Percentiles rank a stretch among this genome's conserved stretches.
phyloP scores from a whole-genome alignment of 176 grass and related monocot genomes.

The Tillandsia leiboldiana region DNA sequence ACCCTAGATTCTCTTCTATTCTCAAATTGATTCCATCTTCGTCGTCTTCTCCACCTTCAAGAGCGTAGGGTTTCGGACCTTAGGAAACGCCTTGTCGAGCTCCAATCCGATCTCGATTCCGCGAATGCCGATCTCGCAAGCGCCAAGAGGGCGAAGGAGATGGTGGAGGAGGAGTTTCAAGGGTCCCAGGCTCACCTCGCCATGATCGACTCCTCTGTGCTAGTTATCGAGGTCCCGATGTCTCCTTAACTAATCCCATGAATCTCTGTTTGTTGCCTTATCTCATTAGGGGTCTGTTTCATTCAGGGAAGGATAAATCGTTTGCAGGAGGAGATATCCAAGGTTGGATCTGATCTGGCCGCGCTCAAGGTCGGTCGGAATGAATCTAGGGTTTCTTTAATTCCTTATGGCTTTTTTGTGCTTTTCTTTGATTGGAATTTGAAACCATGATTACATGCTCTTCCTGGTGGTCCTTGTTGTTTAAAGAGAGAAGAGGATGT shows the following conservation, averaged over 20 bases:
- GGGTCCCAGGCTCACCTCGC: slow-evolving; percentile 43
- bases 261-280: background rate
- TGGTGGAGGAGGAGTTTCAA: slow-evolving; percentile 42
- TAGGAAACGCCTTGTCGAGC: slow-evolving; percentile 37
- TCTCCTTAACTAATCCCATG: background rate
- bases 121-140: slow-evolving; percentile 35
- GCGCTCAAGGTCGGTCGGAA: slow-evolving; percentile 39
- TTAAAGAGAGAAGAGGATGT: slow-evolving; percentile 27
- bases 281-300: slow-evolving; percentile 1
- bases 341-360: slow-evolving; percentile 32
- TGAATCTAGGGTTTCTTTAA: background rate
- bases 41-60: background rate
- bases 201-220: slow-evolving; percentile 41
- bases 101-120: slow-evolving; percentile 22
- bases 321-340: slow-evolving; percentile 53
- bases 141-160: slow-evolving; percentile 49
- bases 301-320: slow-evolving; percentile 37
- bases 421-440: slow-evolving; percentile 4
- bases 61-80: slow-evolving; percentile 56
- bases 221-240: slow-evolving; percentile 33
- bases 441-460: slow-evolving; percentile 6
- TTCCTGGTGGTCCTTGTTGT: slow-evolving; percentile 21
- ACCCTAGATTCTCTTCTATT: background rate
- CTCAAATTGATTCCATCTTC: background rate
- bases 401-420: background rate